Evolutionary conservation across 2,329 filamentous ascomycete species (phyloP), one percentile per base, ranked within the genome.

Genomic region (Cladophialophora psammophila): DNA sequence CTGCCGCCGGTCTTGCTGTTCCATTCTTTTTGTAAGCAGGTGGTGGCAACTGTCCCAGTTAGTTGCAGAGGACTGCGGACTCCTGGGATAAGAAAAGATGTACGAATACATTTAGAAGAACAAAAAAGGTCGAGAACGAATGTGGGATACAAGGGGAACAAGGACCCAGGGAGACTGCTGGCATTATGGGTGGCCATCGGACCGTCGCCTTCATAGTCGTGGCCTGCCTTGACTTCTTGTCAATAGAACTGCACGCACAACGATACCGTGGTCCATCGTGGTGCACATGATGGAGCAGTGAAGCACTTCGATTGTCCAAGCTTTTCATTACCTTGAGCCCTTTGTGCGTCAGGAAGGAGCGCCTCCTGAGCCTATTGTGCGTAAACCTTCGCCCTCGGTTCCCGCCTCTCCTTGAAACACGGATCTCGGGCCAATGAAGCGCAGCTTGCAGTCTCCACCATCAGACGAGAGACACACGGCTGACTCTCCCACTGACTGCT

Each of bases 1-100:
- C 34, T 42, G 65, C 61, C n/a, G 56, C 50, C 18, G 65, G 60
- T 12, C 48, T 67, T 45, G 65, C 57, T 9, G 57, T 60, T 18
- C 57, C 65, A 26, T 60, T 67, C 56, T 34, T 67, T 4, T 35
- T 67, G 32, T 67, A 53, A 35, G 20, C 55, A 26, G 52, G 12
- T 10, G 52, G 34, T 35, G 18, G 26, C 34, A 15, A 55, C 31
- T 45, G 34, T 45, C 42, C 31, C 38, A 36, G 34, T 31, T 42
- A 50, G 18, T n/a, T 7, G 34, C 52, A 55, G 52, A 50, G 45
- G 45, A 9, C 12, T 42, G 26, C 12, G 10, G 45, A 9, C 18
- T 50, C 18, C 18, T 50, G 18, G 26, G 45, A 6, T 50, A 20
- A n/a, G 45, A 50, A 50, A 26, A 50, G 45, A 50, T 50, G 45